phyloP scores from a whole-genome alignment of 148 eudicot species.

The Rheum nobile region DNA sequence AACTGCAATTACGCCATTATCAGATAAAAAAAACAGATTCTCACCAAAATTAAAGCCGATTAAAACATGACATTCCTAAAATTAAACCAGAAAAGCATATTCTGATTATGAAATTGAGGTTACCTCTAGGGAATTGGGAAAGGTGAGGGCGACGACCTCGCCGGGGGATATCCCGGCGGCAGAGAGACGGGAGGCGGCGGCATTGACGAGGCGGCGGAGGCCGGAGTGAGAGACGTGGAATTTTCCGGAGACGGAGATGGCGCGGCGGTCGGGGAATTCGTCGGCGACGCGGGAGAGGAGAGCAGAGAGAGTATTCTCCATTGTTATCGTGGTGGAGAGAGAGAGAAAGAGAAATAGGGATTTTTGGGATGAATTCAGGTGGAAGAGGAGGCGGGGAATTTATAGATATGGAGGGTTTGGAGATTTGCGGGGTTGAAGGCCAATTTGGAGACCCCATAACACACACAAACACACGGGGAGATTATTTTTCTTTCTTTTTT shows the following conservation, averaged over 20 bases:
- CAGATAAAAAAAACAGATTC: background rate
- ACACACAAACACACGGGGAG: background rate
- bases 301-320: slow-evolving; percentile 38
- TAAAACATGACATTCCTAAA: background rate
- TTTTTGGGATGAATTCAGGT: background rate
- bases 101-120: background rate
- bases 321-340: background rate
- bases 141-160: slow-evolving; percentile 87
- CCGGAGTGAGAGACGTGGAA: slow-evolving; percentile 48
- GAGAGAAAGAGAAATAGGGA: background rate
- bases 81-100: background rate
- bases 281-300: slow-evolving; percentile 40
- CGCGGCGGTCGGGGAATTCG: slow-evolving; percentile 49
- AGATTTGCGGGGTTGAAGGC: background rate
- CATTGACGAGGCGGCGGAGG: slow-evolving; percentile 36
- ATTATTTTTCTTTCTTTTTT: no score
- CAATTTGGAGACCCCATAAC: background rate
- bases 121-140: slow-evolving; percentile 87
- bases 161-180: slow-evolving; percentile 61
- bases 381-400: background rate
- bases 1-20: slow-evolving; percentile 32
- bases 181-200: slow-evolving; percentile 41
- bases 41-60: background rate
- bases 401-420: slow-evolving; percentile 1
- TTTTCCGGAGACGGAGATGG: slow-evolving; percentile 60